Evolutionary conservation across 306 rosid genomes (phyloP), one percentile per base, ranked within the genome.

Genomic region (Comarum palustre): DNA sequence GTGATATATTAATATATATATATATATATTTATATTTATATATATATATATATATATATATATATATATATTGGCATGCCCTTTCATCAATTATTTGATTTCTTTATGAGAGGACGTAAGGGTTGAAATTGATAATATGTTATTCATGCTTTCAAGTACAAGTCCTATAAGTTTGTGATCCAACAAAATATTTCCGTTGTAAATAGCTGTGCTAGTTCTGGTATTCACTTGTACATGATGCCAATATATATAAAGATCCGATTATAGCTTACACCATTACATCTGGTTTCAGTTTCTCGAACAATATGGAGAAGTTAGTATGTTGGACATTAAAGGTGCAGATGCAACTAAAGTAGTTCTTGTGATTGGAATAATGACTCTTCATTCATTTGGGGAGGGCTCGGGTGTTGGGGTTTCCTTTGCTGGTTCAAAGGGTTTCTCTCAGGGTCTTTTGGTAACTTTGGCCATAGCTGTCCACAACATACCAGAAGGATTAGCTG

Each of bases 341-440:
- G 99, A 95, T 76, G 99, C 99, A 52, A 47, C 96, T 47, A 90
- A 91, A 84, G 99, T 92, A 71, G 91, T 91, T 82, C 97, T 95
- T 73, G 89, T 95, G 38, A 88, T 95, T 87, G 99, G 97, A 68
- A 95, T 95, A 82, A 91, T 95, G 99, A 91, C 97, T 58, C 97
- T 91, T 64, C 99, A 95, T 86, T 95, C 99, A 65, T 95, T 95
- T 81, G 99, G 99, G 48, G 99, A 90, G 85, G 99, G 99, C 65
- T 95, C 97, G 78, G 99, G 99, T 65, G 97, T 95, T 41, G 99
- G 99, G 46, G 99, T 95, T 80, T 95, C 99, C 39, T 95, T 95
- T 87, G 97, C 99, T 69, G 97, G 97, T 46, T 84, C 96, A 32
- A 95, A 90, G 84, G 99, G 99, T 80, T 95, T 91, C 81, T 75